Base-by-base conservation (phyloP, 345 rosid species). In the Euphorbia tirucalli region DNA sequence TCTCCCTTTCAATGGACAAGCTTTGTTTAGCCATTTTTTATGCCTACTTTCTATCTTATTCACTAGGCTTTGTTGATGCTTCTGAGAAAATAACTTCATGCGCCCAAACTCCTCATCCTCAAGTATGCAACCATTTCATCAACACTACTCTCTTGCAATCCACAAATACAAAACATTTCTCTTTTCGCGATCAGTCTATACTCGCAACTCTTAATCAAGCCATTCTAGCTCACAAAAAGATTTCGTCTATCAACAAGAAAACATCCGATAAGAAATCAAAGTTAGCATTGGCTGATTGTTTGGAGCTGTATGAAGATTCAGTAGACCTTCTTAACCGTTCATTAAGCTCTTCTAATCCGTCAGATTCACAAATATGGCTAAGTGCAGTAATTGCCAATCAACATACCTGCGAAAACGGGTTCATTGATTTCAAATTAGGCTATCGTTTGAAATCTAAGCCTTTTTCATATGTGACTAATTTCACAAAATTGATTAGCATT, bases 371-470 rank as follows among this genome's bases (percentile, higher is more conserved):
- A 71, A 91, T 94, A 0, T 88, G 90, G 85, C 70, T 93, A 67
- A 93, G 97, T 74, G 98, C 94, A 6, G 79, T 96, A 0, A 75
- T 81, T 46, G 85, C 98, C 44, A 91, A 88, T 60, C 89, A 87
- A 50, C 84, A 84, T 52, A 90, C 96, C 0, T 93, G 98, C 80
- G 71, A 69, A 78, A 87, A 84, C 66, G 97, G 97, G 10, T 90
- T 93, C 67, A 63, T 48, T 25, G 98, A 93, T 49, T 83, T 86
- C n/a, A 79, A 88, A 28, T 56, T 84, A 39, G 61, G 74, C 48
- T 72, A 15, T 48, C 35, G 78, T 59, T 69, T 89, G 11, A 65
- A 84, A 66, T 67, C 88, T 11, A 65, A 84, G 68, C 76, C 65
- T 18, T 73, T 83, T 1, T 86, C 96, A 11, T 35, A 48, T 11